Conservation (phyloP, 768 basidiomycete species). For the Fomitopsis pulvina region DNA sequence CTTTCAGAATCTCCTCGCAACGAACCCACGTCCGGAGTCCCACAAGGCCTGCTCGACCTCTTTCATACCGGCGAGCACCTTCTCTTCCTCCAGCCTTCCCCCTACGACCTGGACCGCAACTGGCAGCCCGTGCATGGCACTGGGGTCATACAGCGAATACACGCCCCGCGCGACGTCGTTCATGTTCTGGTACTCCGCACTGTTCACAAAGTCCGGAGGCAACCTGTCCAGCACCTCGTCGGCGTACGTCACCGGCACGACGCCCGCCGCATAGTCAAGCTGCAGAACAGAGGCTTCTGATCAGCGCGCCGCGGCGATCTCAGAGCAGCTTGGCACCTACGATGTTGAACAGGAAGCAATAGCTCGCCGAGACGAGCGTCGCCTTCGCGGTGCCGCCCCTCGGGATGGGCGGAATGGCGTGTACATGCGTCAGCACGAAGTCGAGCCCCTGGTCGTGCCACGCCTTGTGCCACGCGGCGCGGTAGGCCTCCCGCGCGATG, state of each 20-base stretch:
- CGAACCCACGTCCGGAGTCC: conserved; percentile 8
- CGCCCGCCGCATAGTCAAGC: conserved; percentile 40
- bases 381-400: conserved; percentile 21
- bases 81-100: conserved; percentile 40
- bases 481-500: conserved; percentile 20
- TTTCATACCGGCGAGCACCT: conserved; percentile 39
- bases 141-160: conserved; percentile 35
- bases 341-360: conserved; percentile 37
- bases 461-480: conserved; percentile 18
- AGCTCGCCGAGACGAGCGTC: conserved; percentile 27
- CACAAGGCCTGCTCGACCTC: conserved; percentile 25
- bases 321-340: conserved; percentile 25
- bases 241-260: conserved; percentile 39
- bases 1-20: conserved; percentile 3
- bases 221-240: conserved; percentile 27
- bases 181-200: conserved; percentile 16
- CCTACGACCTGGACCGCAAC: conserved; percentile 39
- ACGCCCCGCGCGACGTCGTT: conserved; percentile 34
- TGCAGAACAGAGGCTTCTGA: no score
- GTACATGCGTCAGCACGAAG: conserved; percentile 34
- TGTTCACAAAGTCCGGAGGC: conserved; percentile 17
- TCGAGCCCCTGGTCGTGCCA: conserved; percentile 24
- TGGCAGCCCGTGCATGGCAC: conserved; percentile 38
- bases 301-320: not conserved
- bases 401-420: conserved; percentile 33